These are phyloP conservation scores for Cryptococcus floricola DNA, from an alignment of 1,284 basidiomycete genomes.

Conservation along the genomic window DNA sequence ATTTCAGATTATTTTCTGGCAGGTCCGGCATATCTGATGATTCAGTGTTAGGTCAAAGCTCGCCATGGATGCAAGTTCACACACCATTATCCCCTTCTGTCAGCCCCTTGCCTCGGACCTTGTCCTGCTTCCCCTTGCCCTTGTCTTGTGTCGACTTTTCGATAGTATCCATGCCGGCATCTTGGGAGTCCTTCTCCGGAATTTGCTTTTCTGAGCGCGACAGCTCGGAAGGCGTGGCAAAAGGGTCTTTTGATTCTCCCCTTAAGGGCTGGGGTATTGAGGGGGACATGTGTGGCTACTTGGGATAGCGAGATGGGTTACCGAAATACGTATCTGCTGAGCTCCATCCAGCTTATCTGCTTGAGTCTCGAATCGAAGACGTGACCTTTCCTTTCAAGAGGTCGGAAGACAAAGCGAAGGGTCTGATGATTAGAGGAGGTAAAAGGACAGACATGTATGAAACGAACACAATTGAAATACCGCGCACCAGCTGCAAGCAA, in stretches of 20 bases:
- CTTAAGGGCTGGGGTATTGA: background rate
- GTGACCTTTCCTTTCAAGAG: background rate
- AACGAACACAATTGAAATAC: too few species aligned
- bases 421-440: background rate
- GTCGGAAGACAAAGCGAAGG: background rate
- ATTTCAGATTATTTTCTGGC: slow-evolving; percentile 31
- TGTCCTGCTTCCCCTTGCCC: background rate
- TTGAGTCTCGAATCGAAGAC: too few species aligned
- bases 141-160: background rate
- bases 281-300: too few species aligned
- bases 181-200: background rate
- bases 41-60: background rate
- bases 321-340: too few species aligned
- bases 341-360: too few species aligned
- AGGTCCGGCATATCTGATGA: slow-evolving; percentile 31
- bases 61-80: slow-evolving; percentile 3
- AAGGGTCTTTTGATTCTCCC: background rate
- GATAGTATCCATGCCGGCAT: background rate
- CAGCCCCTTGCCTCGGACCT: slow-evolving; percentile 24
- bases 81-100: slow-evolving; percentile 40
- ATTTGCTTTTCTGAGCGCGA: too few species aligned
- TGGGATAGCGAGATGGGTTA: too few species aligned
- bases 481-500: too few species aligned
- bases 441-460: background rate
- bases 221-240: too few species aligned